Conservation (phyloP, 2,329 filamentous ascomycete genomes). For the Pseudogymnoascus sp. region DNA sequence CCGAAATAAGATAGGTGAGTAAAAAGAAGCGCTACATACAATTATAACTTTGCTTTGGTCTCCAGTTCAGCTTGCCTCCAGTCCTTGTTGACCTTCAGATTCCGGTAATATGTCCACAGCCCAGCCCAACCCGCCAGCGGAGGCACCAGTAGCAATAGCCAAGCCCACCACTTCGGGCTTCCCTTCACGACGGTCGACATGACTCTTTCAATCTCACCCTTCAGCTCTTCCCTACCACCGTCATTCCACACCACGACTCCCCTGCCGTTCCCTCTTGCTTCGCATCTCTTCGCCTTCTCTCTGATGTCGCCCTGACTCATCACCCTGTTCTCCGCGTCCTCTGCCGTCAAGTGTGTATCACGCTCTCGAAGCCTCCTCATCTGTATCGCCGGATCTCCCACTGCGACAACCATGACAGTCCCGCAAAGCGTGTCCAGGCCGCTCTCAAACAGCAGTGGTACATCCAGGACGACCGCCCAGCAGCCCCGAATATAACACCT, state of each 20-base stretch:
- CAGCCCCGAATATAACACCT: slow-evolving; percentile 63
- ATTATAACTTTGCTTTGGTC: slow-evolving; percentile 51
- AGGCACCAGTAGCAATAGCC: slow-evolving; percentile 59
- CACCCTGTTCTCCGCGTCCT: slow-evolving; percentile 83
- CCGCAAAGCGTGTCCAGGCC: slow-evolving; percentile 80
- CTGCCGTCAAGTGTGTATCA: slow-evolving; percentile 69
- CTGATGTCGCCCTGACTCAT: slow-evolving; percentile 78
- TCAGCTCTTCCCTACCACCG: slow-evolving; percentile 60
- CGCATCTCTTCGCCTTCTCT: slow-evolving; percentile 70
- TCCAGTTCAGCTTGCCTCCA: slow-evolving; percentile 57
- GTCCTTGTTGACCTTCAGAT: slow-evolving; percentile 57
- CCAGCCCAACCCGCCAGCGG: slow-evolving; percentile 64
- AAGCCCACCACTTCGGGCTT: slow-evolving; percentile 61
- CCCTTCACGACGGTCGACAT: slow-evolving; percentile 52
- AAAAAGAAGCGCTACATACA: background rate
- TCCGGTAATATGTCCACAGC: slow-evolving; percentile 64
- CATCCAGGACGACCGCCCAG: slow-evolving; percentile 88
- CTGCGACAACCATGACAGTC: slow-evolving; percentile 77
- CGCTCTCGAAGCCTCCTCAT: slow-evolving; percentile 68
- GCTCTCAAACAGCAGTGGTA: slow-evolving; percentile 86
- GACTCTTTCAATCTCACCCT: slow-evolving; percentile 55
- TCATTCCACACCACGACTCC: slow-evolving; percentile 93
- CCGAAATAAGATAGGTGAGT: background rate
- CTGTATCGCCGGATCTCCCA: slow-evolving; percentile 71
- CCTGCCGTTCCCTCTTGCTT: slow-evolving; percentile 52